These are phyloP conservation scores for Cordyceps cateniannulata DNA, from an alignment of 2,329 filamentous ascomycete genomes.

Conservation along the genomic window DNA sequence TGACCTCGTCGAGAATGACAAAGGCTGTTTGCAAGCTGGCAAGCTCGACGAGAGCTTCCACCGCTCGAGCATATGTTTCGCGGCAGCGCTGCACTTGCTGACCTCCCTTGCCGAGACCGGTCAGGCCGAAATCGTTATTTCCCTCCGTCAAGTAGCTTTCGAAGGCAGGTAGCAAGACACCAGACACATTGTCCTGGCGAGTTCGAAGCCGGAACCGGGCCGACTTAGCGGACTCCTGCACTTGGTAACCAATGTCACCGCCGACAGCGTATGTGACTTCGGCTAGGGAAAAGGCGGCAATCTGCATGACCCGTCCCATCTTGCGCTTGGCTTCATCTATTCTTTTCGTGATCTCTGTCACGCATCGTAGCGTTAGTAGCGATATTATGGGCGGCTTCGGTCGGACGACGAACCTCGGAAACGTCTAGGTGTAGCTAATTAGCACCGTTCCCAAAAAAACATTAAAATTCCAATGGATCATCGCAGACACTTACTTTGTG, in stretches of 20 bases:
- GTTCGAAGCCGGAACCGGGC: slow-evolving; percentile 89
- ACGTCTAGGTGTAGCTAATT: slow-evolving; percentile 48
- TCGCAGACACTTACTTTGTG: slow-evolving; percentile 65
- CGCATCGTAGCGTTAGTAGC: slow-evolving; percentile 14
- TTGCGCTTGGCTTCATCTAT: slow-evolving; percentile 99
- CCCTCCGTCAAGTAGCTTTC: slow-evolving; percentile 86
- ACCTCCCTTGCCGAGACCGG: slow-evolving; percentile 90
- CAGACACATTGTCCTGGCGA: slow-evolving; percentile 97
- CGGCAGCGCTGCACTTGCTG: slow-evolving; percentile 93
- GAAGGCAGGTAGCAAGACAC: slow-evolving; percentile 88
- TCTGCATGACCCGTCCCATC: slow-evolving; percentile 99
- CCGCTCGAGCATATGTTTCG: slow-evolving; percentile 92
- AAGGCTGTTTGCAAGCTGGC: slow-evolving; percentile 96
- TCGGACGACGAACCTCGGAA: slow-evolving; percentile 62
- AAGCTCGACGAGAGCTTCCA: slow-evolving; percentile 91
- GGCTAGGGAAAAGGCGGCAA: slow-evolving; percentile 93
- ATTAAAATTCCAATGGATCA: background rate
- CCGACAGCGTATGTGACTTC: slow-evolving; percentile 97
- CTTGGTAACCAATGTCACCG: slow-evolving; percentile 92
- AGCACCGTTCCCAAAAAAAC: background rate
- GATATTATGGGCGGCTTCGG: background rate
- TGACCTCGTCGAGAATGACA: slow-evolving; percentile 95
- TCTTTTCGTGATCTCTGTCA: slow-evolving; percentile 80
- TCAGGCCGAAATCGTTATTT: slow-evolving; percentile 93
- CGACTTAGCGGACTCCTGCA: slow-evolving; percentile 90